These are phyloP conservation scores for Eutrema yunnanense DNA, from an alignment of 345 rosid genomes.

Conservation along the genomic window DNA sequence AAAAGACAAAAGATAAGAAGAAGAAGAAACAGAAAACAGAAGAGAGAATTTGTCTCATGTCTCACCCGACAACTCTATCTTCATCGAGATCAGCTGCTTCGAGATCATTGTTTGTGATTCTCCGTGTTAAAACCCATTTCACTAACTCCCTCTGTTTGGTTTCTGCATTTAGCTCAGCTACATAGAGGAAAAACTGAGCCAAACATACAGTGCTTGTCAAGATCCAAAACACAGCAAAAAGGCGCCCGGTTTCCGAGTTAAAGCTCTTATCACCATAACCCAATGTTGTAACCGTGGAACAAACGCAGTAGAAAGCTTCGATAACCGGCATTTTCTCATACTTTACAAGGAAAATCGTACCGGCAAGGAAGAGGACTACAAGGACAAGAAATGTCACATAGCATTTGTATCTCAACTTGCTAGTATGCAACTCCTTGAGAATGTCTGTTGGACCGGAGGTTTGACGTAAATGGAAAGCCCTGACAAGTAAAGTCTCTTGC, in stretches of 20 bases:
- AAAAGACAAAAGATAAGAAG: not conserved
- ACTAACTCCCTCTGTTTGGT: conserved; percentile 50
- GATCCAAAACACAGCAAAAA: conserved; percentile 74
- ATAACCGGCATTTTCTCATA: conserved; percentile 43
- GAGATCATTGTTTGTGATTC: conserved; percentile 52
- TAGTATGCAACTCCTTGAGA: conserved; percentile 49
- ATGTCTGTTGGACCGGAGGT: conserved; percentile 39
- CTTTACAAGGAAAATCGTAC: conserved; percentile 36
- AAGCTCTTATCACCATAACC: conserved; percentile 90
- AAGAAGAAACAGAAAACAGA: not conserved
- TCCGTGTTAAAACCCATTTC: conserved; percentile 66
- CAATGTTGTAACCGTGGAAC: conserved; percentile 73
- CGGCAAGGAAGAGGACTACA: conserved; percentile 39
- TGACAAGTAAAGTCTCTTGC: conserved; percentile 70
- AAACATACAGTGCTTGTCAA: conserved; percentile 49
- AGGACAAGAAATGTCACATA: conserved; percentile 34
- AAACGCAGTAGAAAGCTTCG: conserved; percentile 77
- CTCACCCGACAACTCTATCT: conserved; percentile 72
- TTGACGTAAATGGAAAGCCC: conserved; percentile 45
- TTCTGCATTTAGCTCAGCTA: conserved; percentile 63
- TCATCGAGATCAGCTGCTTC: conserved; percentile 84
- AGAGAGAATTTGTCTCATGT: not conserved
- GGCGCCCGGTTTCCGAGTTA: conserved; percentile 46
- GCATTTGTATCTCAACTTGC: conserved; percentile 53
- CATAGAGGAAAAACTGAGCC: conserved; percentile 63